A percentile compares a stretch with the other conserved stretches of the same genome.
Conservation (phyloP, 179 eudicot genomes). For the Gypsophila paniculata region DNA sequence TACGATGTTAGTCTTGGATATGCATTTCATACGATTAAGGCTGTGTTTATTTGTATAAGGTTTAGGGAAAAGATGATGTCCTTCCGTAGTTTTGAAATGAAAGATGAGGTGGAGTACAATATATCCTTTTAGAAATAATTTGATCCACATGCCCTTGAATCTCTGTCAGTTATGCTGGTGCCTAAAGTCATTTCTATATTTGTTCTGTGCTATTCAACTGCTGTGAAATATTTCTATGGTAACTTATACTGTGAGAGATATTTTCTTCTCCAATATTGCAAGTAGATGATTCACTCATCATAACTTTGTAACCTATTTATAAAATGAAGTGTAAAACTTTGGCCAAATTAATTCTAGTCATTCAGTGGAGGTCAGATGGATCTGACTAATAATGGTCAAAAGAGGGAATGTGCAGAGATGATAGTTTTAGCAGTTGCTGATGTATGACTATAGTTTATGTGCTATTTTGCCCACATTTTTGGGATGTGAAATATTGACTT, state of each 20-base stretch:
- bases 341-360: neutral
- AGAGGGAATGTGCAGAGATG: neutral
- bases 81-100: neutral
- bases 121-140: neutral
- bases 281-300: neutral
- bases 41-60: neutral
- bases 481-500: neutral
- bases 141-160: too few species aligned
- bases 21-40: neutral
- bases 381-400: neutral
- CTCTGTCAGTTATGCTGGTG: too few species aligned
- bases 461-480: neutral
- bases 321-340: neutral
- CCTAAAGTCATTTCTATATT: neutral
- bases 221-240: neutral
- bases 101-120: neutral
- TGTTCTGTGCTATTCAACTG: neutral
- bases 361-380: neutral
- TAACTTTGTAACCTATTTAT: neutral
- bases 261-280: neutral
- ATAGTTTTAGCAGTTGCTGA: slow-evolving; percentile 3
- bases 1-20: slow-evolving; percentile 21
- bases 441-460: neutral
- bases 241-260: neutral
- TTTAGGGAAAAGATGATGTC: neutral